These are phyloP conservation scores for Corniculantispora saksenae DNA, from an alignment of 2,329 filamentous ascomycete species.

Conservation along the genomic window DNA sequence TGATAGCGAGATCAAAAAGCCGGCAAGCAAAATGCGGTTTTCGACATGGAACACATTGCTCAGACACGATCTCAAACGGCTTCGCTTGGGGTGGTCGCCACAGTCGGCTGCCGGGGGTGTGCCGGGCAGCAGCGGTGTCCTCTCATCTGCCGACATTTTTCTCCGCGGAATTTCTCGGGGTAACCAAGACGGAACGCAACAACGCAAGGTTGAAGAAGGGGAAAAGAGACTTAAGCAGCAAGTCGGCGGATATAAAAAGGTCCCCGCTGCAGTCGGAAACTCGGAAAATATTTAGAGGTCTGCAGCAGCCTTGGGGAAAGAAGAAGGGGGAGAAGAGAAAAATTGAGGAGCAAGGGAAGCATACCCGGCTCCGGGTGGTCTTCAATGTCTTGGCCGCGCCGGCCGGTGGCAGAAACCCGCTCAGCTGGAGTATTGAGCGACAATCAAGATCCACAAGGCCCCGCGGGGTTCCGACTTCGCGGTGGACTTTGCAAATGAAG, in stretches of 20 bases:
- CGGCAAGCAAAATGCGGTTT: slow-evolving; percentile 56
- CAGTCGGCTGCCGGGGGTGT: not conserved
- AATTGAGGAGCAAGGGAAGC: not conserved
- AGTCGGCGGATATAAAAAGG: not conserved
- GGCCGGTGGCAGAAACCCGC: not conserved
- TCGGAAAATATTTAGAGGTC: not conserved
- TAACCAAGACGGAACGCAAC: not conserved
- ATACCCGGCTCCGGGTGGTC: not conserved
- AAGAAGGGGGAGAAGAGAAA: not conserved
- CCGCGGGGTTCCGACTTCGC: not conserved
- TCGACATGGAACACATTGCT: slow-evolving; percentile 31
- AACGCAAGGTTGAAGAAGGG: not conserved
- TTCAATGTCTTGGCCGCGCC: not conserved
- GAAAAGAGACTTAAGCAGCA: not conserved
- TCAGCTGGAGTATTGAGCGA: not conserved
- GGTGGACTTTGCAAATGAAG: not conserved
- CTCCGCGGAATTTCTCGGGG: not conserved
- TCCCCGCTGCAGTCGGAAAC: not conserved
- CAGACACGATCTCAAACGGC: slow-evolving; percentile 23
- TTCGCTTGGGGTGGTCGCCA: not conserved
- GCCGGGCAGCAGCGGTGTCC: slow-evolving; percentile 13
- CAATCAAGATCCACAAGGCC: not conserved
- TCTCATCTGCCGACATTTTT: slow-evolving; percentile 13
- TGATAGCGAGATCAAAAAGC: slow-evolving; percentile 58
- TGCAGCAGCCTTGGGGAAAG: not conserved